A percentile compares a stretch with the other conserved stretches of the same genome.
Conservation (phyloP, 768 basidiomycete species). For the Lentinula boryana region DNA sequence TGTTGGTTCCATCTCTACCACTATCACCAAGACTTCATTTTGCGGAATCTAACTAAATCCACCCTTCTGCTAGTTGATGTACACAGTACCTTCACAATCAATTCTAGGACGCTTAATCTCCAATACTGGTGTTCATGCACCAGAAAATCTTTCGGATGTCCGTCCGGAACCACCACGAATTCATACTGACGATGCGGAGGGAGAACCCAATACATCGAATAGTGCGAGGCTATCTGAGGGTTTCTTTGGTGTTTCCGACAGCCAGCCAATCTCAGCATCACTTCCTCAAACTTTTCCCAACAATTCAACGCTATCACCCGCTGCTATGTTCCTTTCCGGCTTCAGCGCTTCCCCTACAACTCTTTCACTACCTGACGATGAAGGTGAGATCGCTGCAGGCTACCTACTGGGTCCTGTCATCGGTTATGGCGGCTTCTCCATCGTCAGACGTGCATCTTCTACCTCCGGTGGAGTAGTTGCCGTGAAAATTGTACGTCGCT, state of each 20-base stretch:
- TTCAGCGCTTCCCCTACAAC: conserved; percentile 40
- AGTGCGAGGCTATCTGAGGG: background rate
- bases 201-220: background rate
- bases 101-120: conserved; percentile 3
- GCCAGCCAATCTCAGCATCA: background rate
- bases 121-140: background rate
- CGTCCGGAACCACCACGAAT: background rate
- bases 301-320: conserved; percentile 44
- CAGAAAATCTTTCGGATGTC: background rate
- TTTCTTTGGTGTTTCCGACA: background rate
- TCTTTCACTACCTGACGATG: conserved; percentile 47
- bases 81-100: conserved; percentile 6
- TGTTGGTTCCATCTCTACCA: background rate
- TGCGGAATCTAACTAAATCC: background rate
- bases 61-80: conserved; percentile 4
- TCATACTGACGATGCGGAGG: conserved; percentile 1
- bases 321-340: conserved; percentile 67
- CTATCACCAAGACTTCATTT: background rate
- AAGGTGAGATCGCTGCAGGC: conserved; percentile 61
- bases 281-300: background rate
- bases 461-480: conserved; percentile 66
- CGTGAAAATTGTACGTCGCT: conserved; percentile 73
- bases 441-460: conserved; percentile 63
- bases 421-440: conserved; percentile 78
- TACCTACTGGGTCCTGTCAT: conserved; percentile 74